phyloP scores from a whole-genome alignment of 495 filamentous ascomycete species.

The Chaetomidium leptoderma region DNA sequence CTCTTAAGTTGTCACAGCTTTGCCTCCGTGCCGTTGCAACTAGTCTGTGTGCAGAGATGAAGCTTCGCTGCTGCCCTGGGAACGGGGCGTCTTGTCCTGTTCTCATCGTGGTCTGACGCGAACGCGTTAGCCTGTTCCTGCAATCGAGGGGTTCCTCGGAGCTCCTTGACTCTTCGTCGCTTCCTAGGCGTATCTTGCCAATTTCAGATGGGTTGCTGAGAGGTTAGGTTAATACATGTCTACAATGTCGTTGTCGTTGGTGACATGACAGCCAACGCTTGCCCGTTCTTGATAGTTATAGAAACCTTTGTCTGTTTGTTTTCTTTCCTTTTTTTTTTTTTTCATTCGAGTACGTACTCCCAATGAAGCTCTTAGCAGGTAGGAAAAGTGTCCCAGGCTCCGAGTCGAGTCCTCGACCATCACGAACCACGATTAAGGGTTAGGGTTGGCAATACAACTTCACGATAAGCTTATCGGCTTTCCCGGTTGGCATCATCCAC shows the following conservation, averaged over 20 bases:
- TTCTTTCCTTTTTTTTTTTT: too few species aligned
- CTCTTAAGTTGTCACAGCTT: conserved; percentile 87
- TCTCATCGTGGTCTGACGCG: conserved; percentile 20
- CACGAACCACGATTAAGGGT: too few species aligned
- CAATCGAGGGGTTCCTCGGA: conserved; percentile 19
- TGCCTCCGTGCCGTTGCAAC: conserved; percentile 77
- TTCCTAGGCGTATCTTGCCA: conserved; percentile 14
- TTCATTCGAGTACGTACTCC: too few species aligned
- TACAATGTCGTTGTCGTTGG: not conserved
- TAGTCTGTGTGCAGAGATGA: conserved; percentile 91
- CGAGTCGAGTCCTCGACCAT: too few species aligned
- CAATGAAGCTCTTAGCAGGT: not conserved
- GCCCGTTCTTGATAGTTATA: too few species aligned
- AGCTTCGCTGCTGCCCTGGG: conserved; percentile 42
- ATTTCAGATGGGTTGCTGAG: conserved; percentile 13
- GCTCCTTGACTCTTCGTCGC: conserved; percentile 11
- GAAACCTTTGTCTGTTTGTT: too few species aligned
- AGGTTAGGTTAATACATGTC: conserved; percentile 25
- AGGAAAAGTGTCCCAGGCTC: too few species aligned
- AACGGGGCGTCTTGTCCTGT: conserved; percentile 42
- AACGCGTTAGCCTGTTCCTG: conserved; percentile 23
- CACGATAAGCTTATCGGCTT: conserved; percentile 1
- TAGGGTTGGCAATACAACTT: not conserved
- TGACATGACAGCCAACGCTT: too few species aligned
- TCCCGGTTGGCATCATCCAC: not conserved